Base-by-base conservation (phyloP, 1,284 basidiomycete species). In the Ustanciosporium gigantosporum region DNA sequence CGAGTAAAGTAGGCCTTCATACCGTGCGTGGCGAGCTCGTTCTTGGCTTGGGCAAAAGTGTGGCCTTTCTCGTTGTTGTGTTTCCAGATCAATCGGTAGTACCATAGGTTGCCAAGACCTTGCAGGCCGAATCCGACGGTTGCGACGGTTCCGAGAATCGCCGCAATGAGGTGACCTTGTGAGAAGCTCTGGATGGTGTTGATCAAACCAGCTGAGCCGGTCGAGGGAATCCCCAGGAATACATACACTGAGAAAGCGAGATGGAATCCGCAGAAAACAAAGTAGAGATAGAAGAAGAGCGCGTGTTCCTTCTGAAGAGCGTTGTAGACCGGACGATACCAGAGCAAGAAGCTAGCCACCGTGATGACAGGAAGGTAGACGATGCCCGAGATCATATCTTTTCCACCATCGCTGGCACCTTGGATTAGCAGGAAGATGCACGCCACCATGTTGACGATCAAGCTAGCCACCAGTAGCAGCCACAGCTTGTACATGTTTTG, bases 161-260 rank as follows among this genome's bases (percentile, higher is more conserved):
- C 75, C 0, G 68, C 65, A 2, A 73, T 47, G 21, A 59, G 31
- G 31, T 40, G 36, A 9, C 36, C 38, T 14, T 47, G 38, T 15
- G 46, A 48, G 41, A 73, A 77, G 19, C 47, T 86, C 57, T 86
- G 82, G 66, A 95, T 89, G 25, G 88, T 94, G 79, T 91, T 90
- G 74, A 97, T 90, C 36, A 98, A 82, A n/a, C 95, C 94, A 11
- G 90, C 91, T 31, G 90, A 90, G 21, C 94, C 94, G 32, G 93
- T 95, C 51, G 89, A 88, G 15, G 73, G 77, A 58, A 79, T 74
- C 9, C 79, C 76, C 25, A 79, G 65, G 20, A 77, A 68, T 37
- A 70, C 56, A 47, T 77, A 77, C 17, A 91, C 77, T 56, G 89
- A 89, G 82, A 89, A 96, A 29, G 90, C 81, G 48, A 97, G 82